Evolutionary conservation across 1,139 yeast species (phyloP).

Genomic region (Blastobotrys elegans): DNA sequence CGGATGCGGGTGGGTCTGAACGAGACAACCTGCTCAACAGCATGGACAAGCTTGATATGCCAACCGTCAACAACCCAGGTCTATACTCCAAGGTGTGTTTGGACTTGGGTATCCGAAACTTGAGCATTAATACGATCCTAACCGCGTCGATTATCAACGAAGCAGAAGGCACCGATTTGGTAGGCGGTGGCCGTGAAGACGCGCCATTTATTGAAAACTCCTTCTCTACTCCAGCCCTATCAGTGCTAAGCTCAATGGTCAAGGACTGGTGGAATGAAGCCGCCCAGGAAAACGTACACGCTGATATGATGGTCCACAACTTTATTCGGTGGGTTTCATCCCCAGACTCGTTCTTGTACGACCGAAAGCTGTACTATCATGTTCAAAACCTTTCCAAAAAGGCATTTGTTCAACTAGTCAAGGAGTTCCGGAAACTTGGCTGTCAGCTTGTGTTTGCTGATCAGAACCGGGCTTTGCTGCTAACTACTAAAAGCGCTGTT

Average conservation of each 20-base stretch:
- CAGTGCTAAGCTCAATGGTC: constrained; percentile 66
- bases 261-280: constrained; percentile 97
- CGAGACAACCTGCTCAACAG: constrained; percentile 46
- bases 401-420: constrained; percentile 72
- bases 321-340: constrained; percentile 87
- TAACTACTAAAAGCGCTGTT: constrained; percentile 71
- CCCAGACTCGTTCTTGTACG: constrained; percentile 67
- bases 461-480: constrained; percentile 66
- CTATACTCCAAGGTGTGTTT: constrained; percentile 73
- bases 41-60: constrained; percentile 63
- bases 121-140: constrained; percentile 78
- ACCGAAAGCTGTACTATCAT: constrained; percentile 76
- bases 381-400: constrained; percentile 83
- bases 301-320: constrained; percentile 80
- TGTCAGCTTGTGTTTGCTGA: constrained; percentile 77
- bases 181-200: constrained; percentile 27
- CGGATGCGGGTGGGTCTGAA: constrained; percentile 85
- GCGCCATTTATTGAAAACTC: constrained; percentile 48
- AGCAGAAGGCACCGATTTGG: constrained; percentile 83
- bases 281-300: constrained; percentile 57
- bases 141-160: constrained; percentile 81
- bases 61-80: constrained; percentile 73
- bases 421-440: constrained; percentile 76
- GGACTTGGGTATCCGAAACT: constrained; percentile 73
- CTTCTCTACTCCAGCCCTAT: constrained; percentile 71